phyloP scores from a whole-genome alignment of 441 rosid genomes.

The Theobroma grandiflorum region DNA sequence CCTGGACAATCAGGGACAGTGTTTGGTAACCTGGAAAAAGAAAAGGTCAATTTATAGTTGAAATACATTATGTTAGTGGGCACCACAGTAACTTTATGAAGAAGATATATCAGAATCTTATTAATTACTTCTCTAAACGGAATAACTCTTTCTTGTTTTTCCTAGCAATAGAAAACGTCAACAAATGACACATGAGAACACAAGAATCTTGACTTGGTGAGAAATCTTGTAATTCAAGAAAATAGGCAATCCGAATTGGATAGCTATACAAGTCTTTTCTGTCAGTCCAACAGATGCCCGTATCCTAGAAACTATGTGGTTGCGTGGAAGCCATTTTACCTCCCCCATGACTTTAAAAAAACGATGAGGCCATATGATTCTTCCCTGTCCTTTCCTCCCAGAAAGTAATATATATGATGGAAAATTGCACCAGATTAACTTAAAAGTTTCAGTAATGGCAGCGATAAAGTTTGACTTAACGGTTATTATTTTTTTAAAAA shows the following conservation, averaged over 20 bases:
- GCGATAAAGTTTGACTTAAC: no score
- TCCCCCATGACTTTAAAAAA: not conserved
- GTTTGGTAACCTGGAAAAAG: not conserved
- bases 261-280: not conserved
- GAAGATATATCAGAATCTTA: conserved; percentile 14
- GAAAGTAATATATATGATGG: not conserved
- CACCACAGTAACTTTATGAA: conserved; percentile 6
- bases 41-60: conserved; percentile 9
- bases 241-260: conserved; percentile 8
- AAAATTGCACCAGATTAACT: not conserved
- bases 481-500: not conserved
- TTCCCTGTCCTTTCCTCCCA: conserved; percentile 4
- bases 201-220: conserved; percentile 23
- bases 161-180: not conserved
- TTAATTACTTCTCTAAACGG: not conserved
- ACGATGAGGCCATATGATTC: not conserved
- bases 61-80: not conserved
- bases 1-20: not conserved
- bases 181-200: not conserved
- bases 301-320: conserved; percentile 14
- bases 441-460: not conserved
- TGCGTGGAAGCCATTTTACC: conserved; percentile 23
- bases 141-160: not conserved
- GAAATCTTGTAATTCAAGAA: conserved; percentile 32
- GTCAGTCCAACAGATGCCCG: not conserved